Percentiles rank a stretch among this genome's conserved stretches.
These are phyloP conservation scores for Chamaenerion angustifolium DNA, from an alignment of 345 rosid species.

Conservation along the genomic window DNA sequence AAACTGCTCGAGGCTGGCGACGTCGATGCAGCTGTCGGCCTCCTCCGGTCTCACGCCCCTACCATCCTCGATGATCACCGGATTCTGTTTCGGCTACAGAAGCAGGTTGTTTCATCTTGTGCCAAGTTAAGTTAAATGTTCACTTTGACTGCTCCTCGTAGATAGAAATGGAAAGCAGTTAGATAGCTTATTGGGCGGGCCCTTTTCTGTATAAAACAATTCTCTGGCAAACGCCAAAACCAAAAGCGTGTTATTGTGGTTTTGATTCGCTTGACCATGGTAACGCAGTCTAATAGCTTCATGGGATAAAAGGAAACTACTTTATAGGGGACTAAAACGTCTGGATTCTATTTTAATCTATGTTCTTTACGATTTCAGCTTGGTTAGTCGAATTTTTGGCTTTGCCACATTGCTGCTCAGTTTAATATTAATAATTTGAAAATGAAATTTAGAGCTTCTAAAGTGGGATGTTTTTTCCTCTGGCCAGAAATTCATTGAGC, in stretches of 20 bases:
- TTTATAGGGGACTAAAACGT: too few relatives aligned
- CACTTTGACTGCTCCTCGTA: not conserved
- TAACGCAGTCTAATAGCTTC: too few relatives aligned
- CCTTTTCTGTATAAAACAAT: too few relatives aligned
- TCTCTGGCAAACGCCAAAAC: too few relatives aligned
- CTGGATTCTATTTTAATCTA: too few relatives aligned
- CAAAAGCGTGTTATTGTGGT: too few relatives aligned
- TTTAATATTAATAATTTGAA: too few relatives aligned
- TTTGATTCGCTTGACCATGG: too few relatives aligned
- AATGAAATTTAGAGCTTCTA: not conserved
- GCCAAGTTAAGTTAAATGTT: too few relatives aligned
- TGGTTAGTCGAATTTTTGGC: too few relatives aligned
- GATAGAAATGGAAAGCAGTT: not conserved
- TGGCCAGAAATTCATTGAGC: conserved; percentile 77
- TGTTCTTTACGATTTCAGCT: too few relatives aligned
- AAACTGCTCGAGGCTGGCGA: conserved; percentile 59
- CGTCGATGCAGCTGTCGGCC: conserved; percentile 48
- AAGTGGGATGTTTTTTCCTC: not conserved
- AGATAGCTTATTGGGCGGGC: not conserved
- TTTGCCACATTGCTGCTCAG: not conserved
- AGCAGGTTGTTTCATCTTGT: conserved; percentile 34
- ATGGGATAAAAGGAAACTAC: too few relatives aligned
- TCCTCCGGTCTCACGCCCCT: conserved; percentile 58
- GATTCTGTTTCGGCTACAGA: conserved; percentile 75
- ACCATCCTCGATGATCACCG: conserved; percentile 65